A percentile compares a stretch with the other conserved stretches of the same genome.
Conservation (phyloP, 768 basidiomycete genomes). For the Mycena pura region DNA sequence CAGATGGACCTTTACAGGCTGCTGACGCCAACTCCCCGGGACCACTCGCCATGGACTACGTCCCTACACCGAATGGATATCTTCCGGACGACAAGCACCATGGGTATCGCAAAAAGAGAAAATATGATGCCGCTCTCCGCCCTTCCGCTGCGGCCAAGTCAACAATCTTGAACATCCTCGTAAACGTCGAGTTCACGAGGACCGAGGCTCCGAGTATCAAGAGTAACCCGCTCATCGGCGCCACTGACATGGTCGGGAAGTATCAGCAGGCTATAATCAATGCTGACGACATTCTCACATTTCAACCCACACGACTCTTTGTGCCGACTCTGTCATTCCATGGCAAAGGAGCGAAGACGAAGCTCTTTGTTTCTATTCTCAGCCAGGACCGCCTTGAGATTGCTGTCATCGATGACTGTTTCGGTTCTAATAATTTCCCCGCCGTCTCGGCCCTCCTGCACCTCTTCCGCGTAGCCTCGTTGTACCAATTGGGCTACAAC, state of each 20-base stretch:
- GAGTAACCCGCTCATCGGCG: neutral
- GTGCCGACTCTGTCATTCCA: slow-evolving; percentile 3
- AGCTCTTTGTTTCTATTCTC: slow-evolving; percentile 6
- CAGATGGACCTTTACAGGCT: neutral
- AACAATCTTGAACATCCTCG: neutral
- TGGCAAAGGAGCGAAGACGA: neutral
- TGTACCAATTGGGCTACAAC: no score
- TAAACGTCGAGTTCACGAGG: neutral
- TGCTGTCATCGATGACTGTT: no score
- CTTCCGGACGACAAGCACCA: neutral
- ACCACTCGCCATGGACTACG: neutral
- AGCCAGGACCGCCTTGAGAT: neutral
- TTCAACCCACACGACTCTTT: neutral
- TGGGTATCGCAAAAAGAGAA: neutral
- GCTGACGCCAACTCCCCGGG: neutral
- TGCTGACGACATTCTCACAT: neutral
- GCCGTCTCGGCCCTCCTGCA: no score
- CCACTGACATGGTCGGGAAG: neutral
- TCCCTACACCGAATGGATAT: neutral
- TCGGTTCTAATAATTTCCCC: no score
- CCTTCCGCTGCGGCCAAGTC: neutral
- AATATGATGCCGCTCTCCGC: neutral
- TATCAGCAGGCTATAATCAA: slow-evolving; percentile 5
- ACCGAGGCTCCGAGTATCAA: neutral
- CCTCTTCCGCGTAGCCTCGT: no score